Conservation (phyloP, 148 eudicot species). For the Linanthus parryae region DNA sequence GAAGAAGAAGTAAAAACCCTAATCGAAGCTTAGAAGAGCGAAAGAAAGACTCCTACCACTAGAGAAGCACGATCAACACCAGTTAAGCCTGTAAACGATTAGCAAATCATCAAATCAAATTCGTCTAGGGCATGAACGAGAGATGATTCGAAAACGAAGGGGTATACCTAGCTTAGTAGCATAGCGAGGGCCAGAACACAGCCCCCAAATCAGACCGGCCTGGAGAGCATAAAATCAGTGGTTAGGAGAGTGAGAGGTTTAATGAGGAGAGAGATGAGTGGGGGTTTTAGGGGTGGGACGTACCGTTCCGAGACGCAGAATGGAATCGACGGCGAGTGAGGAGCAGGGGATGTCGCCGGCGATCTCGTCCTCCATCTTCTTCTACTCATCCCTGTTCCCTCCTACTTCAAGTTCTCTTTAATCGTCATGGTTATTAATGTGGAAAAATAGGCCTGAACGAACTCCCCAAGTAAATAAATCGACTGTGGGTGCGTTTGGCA, state of each 20-base stretch:
- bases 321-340: slow-evolving; percentile 59
- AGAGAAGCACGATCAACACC: slow-evolving; percentile 53
- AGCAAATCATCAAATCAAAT: background rate
- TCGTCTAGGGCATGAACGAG: background rate
- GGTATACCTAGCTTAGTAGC: slow-evolving; percentile 56
- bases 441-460: too few relatives aligned
- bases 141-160: background rate
- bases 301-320: slow-evolving; percentile 56
- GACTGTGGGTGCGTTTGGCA: too few relatives aligned
- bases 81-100: slow-evolving; percentile 31
- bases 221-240: slow-evolving; percentile 11
- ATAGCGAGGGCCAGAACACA: slow-evolving; percentile 62
- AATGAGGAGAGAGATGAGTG: background rate
- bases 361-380: slow-evolving; percentile 29
- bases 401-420: too few relatives aligned
- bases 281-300: background rate
- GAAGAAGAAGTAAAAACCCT: background rate
- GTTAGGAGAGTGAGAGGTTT: too few relatives aligned
- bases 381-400: background rate
- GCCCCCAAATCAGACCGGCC: slow-evolving; percentile 90
- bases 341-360: slow-evolving; percentile 50
- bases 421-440: too few relatives aligned
- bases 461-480: too few relatives aligned
- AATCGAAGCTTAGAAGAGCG: background rate
- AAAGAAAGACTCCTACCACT: slow-evolving; percentile 38